phyloP scores from a whole-genome alignment of 169 alveolate genomes.

The Plasmodium billcollinsi region DNA sequence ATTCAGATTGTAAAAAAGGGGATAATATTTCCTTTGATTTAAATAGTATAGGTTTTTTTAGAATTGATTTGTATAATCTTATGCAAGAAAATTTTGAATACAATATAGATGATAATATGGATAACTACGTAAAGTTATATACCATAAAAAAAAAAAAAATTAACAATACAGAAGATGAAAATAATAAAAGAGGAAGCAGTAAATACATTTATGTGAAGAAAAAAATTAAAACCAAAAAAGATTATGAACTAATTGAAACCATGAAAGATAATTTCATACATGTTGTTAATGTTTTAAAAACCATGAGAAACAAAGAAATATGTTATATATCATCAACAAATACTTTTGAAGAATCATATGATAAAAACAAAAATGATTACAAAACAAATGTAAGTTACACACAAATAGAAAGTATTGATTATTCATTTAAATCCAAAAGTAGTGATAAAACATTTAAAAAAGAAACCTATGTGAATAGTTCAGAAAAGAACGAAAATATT shows the following conservation, averaged over 20 bases:
- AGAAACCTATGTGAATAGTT: slow-evolving; percentile 12
- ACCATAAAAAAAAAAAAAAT: slow-evolving; percentile 41
- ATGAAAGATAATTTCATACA: slow-evolving; percentile 36
- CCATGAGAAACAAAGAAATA: slow-evolving; percentile 70
- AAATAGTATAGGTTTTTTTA: slow-evolving; percentile 56
- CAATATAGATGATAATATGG: slow-evolving; percentile 14
- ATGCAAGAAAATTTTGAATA: slow-evolving; percentile 7
- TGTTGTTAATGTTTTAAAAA: slow-evolving; percentile 33
- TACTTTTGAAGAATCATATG: slow-evolving; percentile 26
- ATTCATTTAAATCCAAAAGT: slow-evolving; percentile 22
- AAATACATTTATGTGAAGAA: slow-evolving; percentile 35
- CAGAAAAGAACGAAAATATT: slow-evolving; percentile 11
- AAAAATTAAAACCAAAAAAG: slow-evolving; percentile 26
- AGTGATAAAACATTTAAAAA: slow-evolving; percentile 58
- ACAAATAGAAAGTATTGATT: slow-evolving; percentile 31
- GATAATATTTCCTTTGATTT: slow-evolving; percentile 35
- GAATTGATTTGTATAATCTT: slow-evolving; percentile 42
- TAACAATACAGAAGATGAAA: too few species aligned
- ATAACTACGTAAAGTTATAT: slow-evolving; percentile 31
- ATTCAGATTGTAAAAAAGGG: slow-evolving; percentile 20
- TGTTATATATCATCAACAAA: slow-evolving; percentile 32
- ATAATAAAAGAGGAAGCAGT: not conserved
- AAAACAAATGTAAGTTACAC: slow-evolving; percentile 5
- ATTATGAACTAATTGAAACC: slow-evolving; percentile 28
- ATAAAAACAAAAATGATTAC: slow-evolving; percentile 14